Percentiles rank a stretch among this genome's conserved stretches.
phyloP scores from a whole-genome alignment of 345 rosid genomes.

The Cochlearia excelsa region DNA sequence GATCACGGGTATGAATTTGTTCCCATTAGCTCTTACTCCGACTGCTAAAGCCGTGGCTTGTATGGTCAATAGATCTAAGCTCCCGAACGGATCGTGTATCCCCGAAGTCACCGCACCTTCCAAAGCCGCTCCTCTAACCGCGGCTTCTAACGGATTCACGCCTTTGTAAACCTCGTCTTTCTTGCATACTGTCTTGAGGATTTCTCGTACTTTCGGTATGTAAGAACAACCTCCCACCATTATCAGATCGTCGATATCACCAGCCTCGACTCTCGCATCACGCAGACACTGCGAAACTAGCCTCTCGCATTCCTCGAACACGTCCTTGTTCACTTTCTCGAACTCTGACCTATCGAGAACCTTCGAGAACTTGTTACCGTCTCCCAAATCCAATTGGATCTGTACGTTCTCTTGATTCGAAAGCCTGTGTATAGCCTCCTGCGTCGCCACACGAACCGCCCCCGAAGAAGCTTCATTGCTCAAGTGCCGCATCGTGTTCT shows the following conservation, averaged over 20 bases:
- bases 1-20: slow-evolving; percentile 58
- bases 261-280: slow-evolving; percentile 59
- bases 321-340: slow-evolving; percentile 57
- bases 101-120: slow-evolving; percentile 95
- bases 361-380: slow-evolving; percentile 51
- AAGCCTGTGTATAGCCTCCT: slow-evolving; percentile 70
- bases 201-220: slow-evolving; percentile 53
- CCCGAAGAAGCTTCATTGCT: slow-evolving; percentile 47
- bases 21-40: slow-evolving; percentile 62
- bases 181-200: slow-evolving; percentile 48
- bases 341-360: slow-evolving; percentile 56
- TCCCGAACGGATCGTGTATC: slow-evolving; percentile 72
- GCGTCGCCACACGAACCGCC: slow-evolving; percentile 70
- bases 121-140: slow-evolving; percentile 77
- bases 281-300: slow-evolving; percentile 61
- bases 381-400: slow-evolving; percentile 65
- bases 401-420: slow-evolving; percentile 46
- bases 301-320: slow-evolving; percentile 60
- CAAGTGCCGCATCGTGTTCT: slow-evolving; percentile 58
- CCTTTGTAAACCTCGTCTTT: slow-evolving; percentile 53
- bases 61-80: slow-evolving; percentile 76
- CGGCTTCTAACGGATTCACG: slow-evolving; percentile 68
- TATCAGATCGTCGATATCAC: slow-evolving; percentile 61
- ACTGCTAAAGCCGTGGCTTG: slow-evolving; percentile 68
- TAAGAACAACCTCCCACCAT: slow-evolving; percentile 84